Conservation (phyloP, 768 basidiomycete species). For the Suillus variegatus region DNA sequence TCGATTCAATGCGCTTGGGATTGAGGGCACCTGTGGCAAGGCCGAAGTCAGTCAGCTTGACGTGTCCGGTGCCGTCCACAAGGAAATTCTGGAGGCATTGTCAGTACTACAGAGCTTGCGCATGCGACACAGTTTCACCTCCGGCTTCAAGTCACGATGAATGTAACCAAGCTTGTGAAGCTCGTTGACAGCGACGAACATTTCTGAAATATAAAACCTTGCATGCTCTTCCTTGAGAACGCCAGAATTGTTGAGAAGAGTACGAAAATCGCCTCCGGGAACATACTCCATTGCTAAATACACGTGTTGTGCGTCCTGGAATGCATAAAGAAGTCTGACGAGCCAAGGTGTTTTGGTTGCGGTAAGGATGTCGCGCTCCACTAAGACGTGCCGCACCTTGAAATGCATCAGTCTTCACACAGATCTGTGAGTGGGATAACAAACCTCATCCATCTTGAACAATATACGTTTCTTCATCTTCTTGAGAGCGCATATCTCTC, state of each 20-base stretch:
- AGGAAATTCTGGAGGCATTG: constrained; percentile 78
- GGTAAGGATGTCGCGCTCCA: constrained; percentile 96
- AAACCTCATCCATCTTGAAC: constrained; percentile 97
- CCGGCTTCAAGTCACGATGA: constrained; percentile 96
- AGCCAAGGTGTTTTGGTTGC: constrained; percentile 98
- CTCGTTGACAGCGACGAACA: constrained; percentile 94
- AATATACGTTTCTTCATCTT: constrained; percentile 95
- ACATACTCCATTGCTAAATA: constrained; percentile 99
- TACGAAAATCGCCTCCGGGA: constrained; percentile 97
- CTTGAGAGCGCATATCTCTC: constrained; percentile 96
- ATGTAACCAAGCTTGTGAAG: constrained; percentile 98
- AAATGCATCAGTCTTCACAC: constrained; percentile 2
- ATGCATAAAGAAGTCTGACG: constrained; percentile 91
- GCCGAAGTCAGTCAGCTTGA: constrained; percentile 97
- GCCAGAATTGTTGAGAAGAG: constrained; percentile 95
- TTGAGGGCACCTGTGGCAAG: constrained; percentile 95
- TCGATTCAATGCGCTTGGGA: constrained; percentile 90
- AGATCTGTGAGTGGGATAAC: constrained; percentile 12
- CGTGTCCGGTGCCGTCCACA: constrained; percentile 93
- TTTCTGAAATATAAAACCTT: constrained; percentile 95
- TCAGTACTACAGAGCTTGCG: not conserved
- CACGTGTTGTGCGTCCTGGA: constrained; percentile 89
- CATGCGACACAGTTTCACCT: constrained; percentile 52
- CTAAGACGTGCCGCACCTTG: constrained; percentile 94
- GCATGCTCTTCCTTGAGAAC: constrained; percentile 98